These are phyloP conservation scores for Davidsoniella eucalypti DNA, from an alignment of 2,329 filamentous ascomycete species.

Conservation along the genomic window DNA sequence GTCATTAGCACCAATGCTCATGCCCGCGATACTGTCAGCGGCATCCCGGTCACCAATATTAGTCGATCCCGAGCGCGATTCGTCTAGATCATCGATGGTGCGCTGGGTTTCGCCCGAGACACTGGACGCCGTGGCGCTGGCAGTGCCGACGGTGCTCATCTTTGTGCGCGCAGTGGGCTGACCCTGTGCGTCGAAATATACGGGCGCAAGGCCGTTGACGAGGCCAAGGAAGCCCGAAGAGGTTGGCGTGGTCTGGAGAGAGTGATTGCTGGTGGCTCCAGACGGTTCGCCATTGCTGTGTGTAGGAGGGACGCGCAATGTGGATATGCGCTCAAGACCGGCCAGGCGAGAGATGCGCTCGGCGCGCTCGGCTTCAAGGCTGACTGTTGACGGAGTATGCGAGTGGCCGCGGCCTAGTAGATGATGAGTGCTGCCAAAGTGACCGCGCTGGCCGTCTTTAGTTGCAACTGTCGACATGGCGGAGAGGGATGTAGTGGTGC, in stretches of 20 bases:
- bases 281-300: conserved; percentile 15
- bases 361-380: conserved; percentile 77
- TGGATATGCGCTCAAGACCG: conserved; percentile 74
- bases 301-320: conserved; percentile 40
- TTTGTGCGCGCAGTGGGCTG: conserved; percentile 50
- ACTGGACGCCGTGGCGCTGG: conserved; percentile 59
- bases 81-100: conserved; percentile 38
- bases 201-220: conserved; percentile 21
- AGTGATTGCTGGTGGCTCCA: conserved; percentile 23
- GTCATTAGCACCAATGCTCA: conserved; percentile 33
- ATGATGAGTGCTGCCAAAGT: conserved; percentile 34
- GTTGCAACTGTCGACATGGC: conserved; percentile 86
- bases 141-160: conserved; percentile 83
- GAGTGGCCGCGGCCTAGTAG: conserved; percentile 39
- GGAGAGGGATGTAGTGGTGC: conserved; percentile 79
- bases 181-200: conserved; percentile 68
- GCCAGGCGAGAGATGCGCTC: conserved; percentile 90
- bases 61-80: conserved; percentile 17
- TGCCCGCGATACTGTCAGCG: conserved; percentile 39
- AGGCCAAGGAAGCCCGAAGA: conserved; percentile 27
- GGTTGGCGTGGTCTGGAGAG: conserved; percentile 34
- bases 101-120: conserved; percentile 34
- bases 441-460: conserved; percentile 86
- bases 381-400: conserved; percentile 45
- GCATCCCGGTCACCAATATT: conserved; percentile 42